A percentile compares a stretch with the other conserved stretches of the same genome.
These are phyloP conservation scores for Vicia sativa DNA, from an alignment of 306 rosid species.

Conservation along the genomic window DNA sequence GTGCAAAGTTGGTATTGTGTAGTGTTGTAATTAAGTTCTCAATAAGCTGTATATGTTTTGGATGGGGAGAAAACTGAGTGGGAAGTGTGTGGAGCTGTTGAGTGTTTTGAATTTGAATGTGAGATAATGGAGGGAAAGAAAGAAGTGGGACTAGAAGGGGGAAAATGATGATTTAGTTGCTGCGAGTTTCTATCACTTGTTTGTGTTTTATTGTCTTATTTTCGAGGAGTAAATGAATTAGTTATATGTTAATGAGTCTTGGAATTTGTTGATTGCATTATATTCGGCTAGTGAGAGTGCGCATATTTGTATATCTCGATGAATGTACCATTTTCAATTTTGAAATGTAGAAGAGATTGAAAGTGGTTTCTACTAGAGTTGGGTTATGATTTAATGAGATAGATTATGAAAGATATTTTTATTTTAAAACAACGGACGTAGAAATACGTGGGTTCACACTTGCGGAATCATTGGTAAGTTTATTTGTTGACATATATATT, in stretches of 20 bases:
- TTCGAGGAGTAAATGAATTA: slow-evolving; percentile 6
- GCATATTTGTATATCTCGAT: slow-evolving; percentile 15
- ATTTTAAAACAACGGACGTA: neutral
- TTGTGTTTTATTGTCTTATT: slow-evolving; percentile 20
- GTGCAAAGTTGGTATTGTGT: slow-evolving; percentile 11
- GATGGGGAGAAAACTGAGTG: neutral
- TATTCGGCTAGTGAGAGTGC: slow-evolving; percentile 1
- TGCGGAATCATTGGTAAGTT: slow-evolving; percentile 35
- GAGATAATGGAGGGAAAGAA: slow-evolving; percentile 16
- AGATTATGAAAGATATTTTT: neutral
- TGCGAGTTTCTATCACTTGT: neutral
- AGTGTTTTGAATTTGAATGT: slow-evolving; percentile 13
- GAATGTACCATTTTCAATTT: slow-evolving; percentile 28
- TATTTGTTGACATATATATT: neutral
- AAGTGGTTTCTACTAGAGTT: slow-evolving; percentile 26
- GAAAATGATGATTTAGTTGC: slow-evolving; percentile 10
- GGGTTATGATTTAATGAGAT: slow-evolving; percentile 6
- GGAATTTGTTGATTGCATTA: neutral
- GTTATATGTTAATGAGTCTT: neutral
- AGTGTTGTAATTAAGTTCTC: slow-evolving; percentile 28
- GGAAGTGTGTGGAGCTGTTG: neutral
- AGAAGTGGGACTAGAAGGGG: neutral
- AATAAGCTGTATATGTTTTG: slow-evolving; percentile 20
- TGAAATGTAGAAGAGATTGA: slow-evolving; percentile 33
- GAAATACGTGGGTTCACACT: slow-evolving; percentile 17